Conservation (phyloP, 257 asterid species). For the Cinchona pubescens region DNA sequence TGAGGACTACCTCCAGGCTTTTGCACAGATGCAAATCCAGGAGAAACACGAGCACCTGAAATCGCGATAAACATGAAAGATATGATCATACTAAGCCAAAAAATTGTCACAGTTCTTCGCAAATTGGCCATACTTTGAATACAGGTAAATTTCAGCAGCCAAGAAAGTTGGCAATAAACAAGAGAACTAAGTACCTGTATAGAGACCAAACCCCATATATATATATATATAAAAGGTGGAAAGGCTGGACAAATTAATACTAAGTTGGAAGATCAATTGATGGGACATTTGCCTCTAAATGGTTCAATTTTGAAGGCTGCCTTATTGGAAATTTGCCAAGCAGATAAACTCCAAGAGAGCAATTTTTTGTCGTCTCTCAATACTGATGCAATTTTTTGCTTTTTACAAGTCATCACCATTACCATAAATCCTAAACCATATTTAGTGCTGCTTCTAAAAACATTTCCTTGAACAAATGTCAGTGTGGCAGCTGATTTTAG, state of each 20-base stretch:
- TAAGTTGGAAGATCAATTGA: slow-evolving; percentile 16
- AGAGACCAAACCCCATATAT: neutral
- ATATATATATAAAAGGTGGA: neutral
- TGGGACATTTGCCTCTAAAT: slow-evolving; percentile 9
- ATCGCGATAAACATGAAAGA: neutral
- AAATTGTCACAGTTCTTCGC: neutral
- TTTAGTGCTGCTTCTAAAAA: neutral
- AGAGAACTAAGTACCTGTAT: neutral
- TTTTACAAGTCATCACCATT: slow-evolving; percentile 3
- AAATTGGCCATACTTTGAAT: slow-evolving; percentile 12
- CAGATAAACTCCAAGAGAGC: slow-evolving; percentile 19
- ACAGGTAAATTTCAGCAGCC: no score
- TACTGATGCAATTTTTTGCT: slow-evolving; percentile 6
- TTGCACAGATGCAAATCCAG: neutral
- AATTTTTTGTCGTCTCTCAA: slow-evolving; percentile 17
- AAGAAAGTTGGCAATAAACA: neutral
- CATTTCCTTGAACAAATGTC: slow-evolving; percentile 9
- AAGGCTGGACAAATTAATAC: slow-evolving; percentile 12
- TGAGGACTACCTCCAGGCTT: neutral
- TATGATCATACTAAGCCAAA: slow-evolving; percentile 15
- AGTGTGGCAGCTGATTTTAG: slow-evolving; percentile 10
- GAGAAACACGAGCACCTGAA: slow-evolving; percentile 1
- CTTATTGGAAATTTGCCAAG: slow-evolving; percentile 18
- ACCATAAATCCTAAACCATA: neutral
- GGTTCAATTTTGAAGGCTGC: slow-evolving; percentile 1